phyloP scores from a whole-genome alignment of 1,284 basidiomycete species.

The Fomitiporia mediterranea region DNA sequence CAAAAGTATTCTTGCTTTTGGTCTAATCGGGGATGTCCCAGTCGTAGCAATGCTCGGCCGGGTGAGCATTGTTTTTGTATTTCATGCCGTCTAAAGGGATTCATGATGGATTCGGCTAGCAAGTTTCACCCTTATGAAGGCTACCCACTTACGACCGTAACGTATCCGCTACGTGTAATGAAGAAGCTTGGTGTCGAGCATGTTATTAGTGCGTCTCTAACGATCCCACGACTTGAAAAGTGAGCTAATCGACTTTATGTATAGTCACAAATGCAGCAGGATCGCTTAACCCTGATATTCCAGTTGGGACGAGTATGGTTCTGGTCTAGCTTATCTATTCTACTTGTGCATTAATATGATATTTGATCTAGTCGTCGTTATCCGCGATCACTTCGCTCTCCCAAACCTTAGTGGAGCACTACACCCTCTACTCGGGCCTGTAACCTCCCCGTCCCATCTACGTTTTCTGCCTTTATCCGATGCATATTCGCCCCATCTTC shows the following conservation, averaged over 20 bases:
- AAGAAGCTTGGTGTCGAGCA: conserved; percentile 67
- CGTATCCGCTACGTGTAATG: conserved; percentile 76
- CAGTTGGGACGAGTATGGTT: conserved; percentile 75
- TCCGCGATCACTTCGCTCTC: conserved; percentile 79
- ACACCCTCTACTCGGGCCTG: conserved; percentile 74
- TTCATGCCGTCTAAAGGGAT: neutral
- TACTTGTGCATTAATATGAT: neutral
- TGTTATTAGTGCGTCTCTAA: conserved; percentile 57
- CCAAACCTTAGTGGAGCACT: conserved; percentile 67
- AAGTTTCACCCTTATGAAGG: conserved; percentile 86
- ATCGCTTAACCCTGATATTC: conserved; percentile 62
- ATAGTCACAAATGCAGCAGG: conserved; percentile 85
- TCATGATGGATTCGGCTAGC: conserved; percentile 20
- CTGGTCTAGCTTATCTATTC: neutral
- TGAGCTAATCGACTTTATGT: neutral
- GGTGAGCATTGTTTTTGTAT: conserved; percentile 37
- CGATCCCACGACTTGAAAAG: neutral
- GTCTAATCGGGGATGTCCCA: conserved; percentile 63
- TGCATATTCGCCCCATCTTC: conserved; percentile 69
- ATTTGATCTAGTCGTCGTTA: conserved; percentile 56
- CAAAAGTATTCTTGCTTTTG: conserved; percentile 73
- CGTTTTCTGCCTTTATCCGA: conserved; percentile 79
- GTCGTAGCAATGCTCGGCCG: conserved; percentile 84
- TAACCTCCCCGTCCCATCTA: conserved; percentile 46
- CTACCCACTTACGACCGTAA: conserved; percentile 58